Conservation (phyloP, 352 stramenopile genomes). For the Halophytophthora polymorphica region DNA sequence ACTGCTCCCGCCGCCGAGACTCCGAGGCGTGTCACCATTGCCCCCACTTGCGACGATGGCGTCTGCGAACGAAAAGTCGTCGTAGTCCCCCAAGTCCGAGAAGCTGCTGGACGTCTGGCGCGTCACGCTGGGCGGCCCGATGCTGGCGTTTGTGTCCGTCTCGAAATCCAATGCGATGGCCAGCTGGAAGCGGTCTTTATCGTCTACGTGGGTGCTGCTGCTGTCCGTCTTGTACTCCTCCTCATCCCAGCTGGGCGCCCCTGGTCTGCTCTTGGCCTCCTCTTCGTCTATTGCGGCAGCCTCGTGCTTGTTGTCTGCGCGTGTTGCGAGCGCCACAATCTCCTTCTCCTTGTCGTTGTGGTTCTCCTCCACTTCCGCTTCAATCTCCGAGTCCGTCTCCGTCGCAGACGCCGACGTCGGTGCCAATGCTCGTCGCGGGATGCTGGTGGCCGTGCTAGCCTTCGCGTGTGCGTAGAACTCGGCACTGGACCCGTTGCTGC, state of each 20-base stretch:
- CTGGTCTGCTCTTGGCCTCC: not conserved
- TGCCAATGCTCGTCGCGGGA: not conserved
- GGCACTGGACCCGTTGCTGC: constrained; percentile 43
- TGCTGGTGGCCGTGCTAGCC: constrained; percentile 1
- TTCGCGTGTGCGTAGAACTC: constrained; percentile 21
- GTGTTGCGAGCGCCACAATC: not conserved
- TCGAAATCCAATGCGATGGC: constrained; percentile 68
- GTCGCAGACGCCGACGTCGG: constrained; percentile 25
- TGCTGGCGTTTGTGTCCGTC: constrained; percentile 41
- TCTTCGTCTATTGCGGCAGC: constrained; percentile 5
- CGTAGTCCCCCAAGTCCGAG: constrained; percentile 83
- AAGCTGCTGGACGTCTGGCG: constrained; percentile 87
- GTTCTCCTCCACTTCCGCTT: constrained; percentile 16
- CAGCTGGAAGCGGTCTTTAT: constrained; percentile 45
- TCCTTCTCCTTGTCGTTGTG: constrained; percentile 24
- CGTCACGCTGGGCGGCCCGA: constrained; percentile 41
- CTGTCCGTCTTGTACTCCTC: constrained; percentile 28
- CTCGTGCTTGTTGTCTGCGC: constrained; percentile 14
- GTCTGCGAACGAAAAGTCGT: constrained; percentile 77
- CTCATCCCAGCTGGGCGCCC: constrained; percentile 1
- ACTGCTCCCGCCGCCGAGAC: constrained; percentile 29
- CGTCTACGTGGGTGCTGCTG: constrained; percentile 18
- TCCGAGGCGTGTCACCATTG: constrained; percentile 25
- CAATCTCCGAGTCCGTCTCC: constrained; percentile 29
- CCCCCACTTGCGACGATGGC: constrained; percentile 31